Percentiles rank a stretch among this genome's conserved stretches.
These are phyloP conservation scores for Boletus rubescentipes DNA, from an alignment of 768 basidiomycete species.

Conservation along the genomic window DNA sequence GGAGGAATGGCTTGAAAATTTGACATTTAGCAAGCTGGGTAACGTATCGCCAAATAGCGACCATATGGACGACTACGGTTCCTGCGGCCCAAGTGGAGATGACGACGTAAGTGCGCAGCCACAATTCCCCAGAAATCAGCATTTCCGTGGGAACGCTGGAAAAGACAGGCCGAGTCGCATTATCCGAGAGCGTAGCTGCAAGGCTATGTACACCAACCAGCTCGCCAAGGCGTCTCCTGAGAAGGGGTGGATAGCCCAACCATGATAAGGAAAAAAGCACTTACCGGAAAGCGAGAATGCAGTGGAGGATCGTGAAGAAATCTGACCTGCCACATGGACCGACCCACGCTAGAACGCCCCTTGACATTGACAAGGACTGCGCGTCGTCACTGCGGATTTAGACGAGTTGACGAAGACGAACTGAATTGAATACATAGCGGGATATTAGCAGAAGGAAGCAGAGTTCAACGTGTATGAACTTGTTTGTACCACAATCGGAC, in stretches of 20 bases:
- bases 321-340: neutral
- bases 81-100: neutral
- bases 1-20: no score
- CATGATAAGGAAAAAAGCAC: neutral
- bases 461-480: no score
- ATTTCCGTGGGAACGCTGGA: constrained; percentile 1
- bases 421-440: neutral
- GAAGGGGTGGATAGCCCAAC: neutral
- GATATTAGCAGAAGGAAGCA: neutral
- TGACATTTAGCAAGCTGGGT: no score
- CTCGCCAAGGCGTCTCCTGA: neutral
- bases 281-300: constrained; percentile 1
- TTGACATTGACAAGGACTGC: neutral
- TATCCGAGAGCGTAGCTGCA: constrained; percentile 4
- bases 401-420: neutral
- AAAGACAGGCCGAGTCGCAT: neutral
- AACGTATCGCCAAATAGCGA: neutral
- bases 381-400: neutral
- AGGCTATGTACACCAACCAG: constrained; percentile 9
- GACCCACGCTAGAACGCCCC: neutral
- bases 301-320: neutral
- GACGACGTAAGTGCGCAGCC: neutral
- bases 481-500: neutral
- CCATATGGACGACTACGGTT: neutral
- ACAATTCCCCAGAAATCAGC: neutral